Evolutionary conservation across 1,284 basidiomycete genomes (phyloP), one percentile per base, ranked within the genome.

Genomic region (Puccinia coronata): DNA sequence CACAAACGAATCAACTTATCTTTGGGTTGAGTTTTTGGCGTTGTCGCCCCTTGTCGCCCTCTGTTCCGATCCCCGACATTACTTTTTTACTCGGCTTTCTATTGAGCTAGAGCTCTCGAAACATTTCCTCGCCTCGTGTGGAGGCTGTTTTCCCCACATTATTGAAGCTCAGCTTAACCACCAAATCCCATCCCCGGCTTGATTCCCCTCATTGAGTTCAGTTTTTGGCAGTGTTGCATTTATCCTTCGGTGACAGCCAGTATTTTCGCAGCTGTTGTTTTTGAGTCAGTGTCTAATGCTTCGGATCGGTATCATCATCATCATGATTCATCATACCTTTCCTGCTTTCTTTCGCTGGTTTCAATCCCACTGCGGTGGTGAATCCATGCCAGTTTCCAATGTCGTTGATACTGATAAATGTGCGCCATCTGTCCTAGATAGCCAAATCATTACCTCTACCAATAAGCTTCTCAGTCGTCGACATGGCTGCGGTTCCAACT

Each of bases 401-500:
- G 41, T 16, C 59, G 14, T 36, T 31, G 18, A 39, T 49, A 36
- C 67, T 70, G 67, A 70, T 43, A 70, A n/a, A 31, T 28, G 43
- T 16, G 47, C 25, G 39, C 5, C 25, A 34, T 70, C 28, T 70
- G 16, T 39, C 28, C 41, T 51, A 25, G 49, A 47, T 20, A 47
- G 41, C 41, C 18, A 36, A 70, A 51, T 41, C 36, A 70, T 20
- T 41, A 43, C 28, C 11, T 47, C 41, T 28, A 31, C 47, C 36
- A 51, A 51, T 70, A 70, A 70, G 67, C 67, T 70, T 70, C 36
- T 63, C 16, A 41, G 41, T 72, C 51, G 47, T 55, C 51, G 31
- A 28, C 70, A 72, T 72, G 70, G 70, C 70, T 72, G 70, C 70
- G 70, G 70, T 51, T 55, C 70, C 70, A 51, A 39, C 49, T 55